Evolutionary conservation across 345 rosid genomes (phyloP), one percentile per base, ranked within the genome.

Genomic region (Theobroma cacao): DNA sequence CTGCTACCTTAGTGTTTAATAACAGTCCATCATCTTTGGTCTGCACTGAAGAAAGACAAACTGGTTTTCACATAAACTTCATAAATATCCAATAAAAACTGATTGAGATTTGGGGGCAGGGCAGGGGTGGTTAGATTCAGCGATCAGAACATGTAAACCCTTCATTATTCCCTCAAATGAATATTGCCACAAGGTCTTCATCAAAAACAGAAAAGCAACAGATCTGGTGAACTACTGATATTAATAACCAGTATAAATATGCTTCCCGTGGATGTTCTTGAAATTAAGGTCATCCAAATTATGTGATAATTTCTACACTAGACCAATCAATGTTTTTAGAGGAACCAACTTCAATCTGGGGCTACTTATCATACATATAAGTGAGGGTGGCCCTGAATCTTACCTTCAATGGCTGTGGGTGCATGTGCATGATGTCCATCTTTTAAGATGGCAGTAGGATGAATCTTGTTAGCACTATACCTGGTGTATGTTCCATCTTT

Each of bases 41-140:
- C 98, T 94, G 98, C 91, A 87, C 91, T 87, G 90, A 84, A 84
- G 83, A 77, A 65, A 83, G 77, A 77, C 70, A 86, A 82, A 80
- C 73, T 82, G 55, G 81, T 85, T 82, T 85, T 85, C 77, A 82
- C 84, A 75, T 75, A 77, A 80, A 80, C 72, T 79, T 72, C 74
- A 78, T 26, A 70, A 76, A 66, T 43, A 62, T 68, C 53, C 26
- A 30, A 70, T 47, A 70, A 47, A 70, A 70, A 48, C 59, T 2
- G 18, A 48, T 8, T 12, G 48, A 67, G 72, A 43, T 67, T 28
- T 26, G 7, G 18, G 15, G 15, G 9, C 18, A 4, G 18, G 34
- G 11, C 11, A 67, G 34, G 34, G 22, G 14, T 48, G 24, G 26
- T 9, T 70, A 70, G 41, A 30, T 41, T 41, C n/a, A n/a, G 71